Conservation (phyloP, 2,329 filamentous ascomycete genomes). For the Dactylonectria macrodidyma region DNA sequence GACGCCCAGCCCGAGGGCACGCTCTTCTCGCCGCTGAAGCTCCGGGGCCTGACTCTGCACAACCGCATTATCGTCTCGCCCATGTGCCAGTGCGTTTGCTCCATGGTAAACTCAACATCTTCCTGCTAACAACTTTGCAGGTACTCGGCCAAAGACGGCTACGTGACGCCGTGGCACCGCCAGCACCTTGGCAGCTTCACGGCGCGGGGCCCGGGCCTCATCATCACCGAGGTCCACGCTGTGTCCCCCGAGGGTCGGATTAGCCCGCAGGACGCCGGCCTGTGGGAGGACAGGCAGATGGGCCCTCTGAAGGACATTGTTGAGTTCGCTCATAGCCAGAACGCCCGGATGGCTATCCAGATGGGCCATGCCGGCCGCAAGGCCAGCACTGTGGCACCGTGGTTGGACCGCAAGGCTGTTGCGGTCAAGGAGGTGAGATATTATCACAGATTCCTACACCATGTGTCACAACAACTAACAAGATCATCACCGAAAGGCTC, state of each 20-base stretch:
- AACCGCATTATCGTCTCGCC: slow-evolving; percentile 64
- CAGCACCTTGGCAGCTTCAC: slow-evolving; percentile 57
- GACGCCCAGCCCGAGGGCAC: slow-evolving; percentile 43
- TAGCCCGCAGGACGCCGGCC: slow-evolving; percentile 76
- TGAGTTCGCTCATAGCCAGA: slow-evolving; percentile 75
- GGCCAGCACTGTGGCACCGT: slow-evolving; percentile 56
- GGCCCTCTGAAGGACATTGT: slow-evolving; percentile 70
- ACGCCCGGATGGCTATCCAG: slow-evolving; percentile 77
- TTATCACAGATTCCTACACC: too few species aligned
- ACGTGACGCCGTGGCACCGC: slow-evolving; percentile 60
- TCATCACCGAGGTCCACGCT: slow-evolving; percentile 78
- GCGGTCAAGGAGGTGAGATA: slow-evolving; percentile 41
- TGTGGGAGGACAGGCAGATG: slow-evolving; percentile 82
- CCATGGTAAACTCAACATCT: too few species aligned
- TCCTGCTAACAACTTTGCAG: slow-evolving; percentile 13
- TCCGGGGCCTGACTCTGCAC: slow-evolving; percentile 60
- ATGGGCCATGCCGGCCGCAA: slow-evolving; percentile 78
- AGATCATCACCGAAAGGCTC: slow-evolving; percentile 30
- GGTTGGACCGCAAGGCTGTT: slow-evolving; percentile 44
- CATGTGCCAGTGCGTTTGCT: slow-evolving; percentile 60
- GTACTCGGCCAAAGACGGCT: slow-evolving; percentile 57
- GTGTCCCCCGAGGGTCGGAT: slow-evolving; percentile 79
- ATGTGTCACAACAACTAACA: too few species aligned
- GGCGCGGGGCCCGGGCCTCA: slow-evolving; percentile 66
- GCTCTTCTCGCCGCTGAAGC: slow-evolving; percentile 61